Evolutionary conservation across 371 early-diverging fungal genomes (phyloP), one percentile per base, ranked within the genome.

Genomic region (Mucor sp.): DNA sequence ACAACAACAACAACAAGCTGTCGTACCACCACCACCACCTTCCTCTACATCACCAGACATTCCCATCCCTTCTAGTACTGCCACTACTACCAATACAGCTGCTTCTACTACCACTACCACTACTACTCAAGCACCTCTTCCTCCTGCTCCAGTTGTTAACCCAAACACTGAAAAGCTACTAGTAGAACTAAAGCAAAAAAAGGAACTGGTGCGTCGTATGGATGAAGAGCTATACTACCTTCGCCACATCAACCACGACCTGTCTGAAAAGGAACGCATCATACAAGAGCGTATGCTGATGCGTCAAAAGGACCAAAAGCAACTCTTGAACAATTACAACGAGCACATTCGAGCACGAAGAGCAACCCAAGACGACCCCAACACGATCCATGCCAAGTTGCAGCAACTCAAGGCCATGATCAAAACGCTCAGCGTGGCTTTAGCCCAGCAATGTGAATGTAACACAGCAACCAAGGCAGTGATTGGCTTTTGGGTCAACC

Each of bases 301-400:
- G 27, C 65, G 73, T 32, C 65, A 68, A 63, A 72, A 69, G 33
- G 73, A 72, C 44, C 73, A 72, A 60, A 62, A 69, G 39, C 80
- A 78, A 30, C 62, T 84, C 11, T 57, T 80, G 33, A 68, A 72
- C 21, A 88, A 85, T 62, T 88, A 85, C 48, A 74, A 83, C 33
- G 85, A 85, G 21, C 85, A 88, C 33, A 68, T 86, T 25, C 76
- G 79, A 47, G 72, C 80, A 9, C 74, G 86, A 63, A 78, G 87
- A 21, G 85, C 88, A 14, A 88, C 88, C 0, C 71, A 79, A 30
- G 88, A 88, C 60, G 85, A 84, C 50, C 72, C 80, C n/a, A 61
- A 63, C 0, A 85, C 78, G 44, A 85, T 88, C 62, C 72, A 70
- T 7, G 72, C 71, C 25, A 82, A 81, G 44, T 64, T 88, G n/a